Evolutionary conservation across 2,329 filamentous ascomycete genomes (phyloP), one percentile per base, ranked within the genome.

Genomic region (Balansia obtecta): DNA sequence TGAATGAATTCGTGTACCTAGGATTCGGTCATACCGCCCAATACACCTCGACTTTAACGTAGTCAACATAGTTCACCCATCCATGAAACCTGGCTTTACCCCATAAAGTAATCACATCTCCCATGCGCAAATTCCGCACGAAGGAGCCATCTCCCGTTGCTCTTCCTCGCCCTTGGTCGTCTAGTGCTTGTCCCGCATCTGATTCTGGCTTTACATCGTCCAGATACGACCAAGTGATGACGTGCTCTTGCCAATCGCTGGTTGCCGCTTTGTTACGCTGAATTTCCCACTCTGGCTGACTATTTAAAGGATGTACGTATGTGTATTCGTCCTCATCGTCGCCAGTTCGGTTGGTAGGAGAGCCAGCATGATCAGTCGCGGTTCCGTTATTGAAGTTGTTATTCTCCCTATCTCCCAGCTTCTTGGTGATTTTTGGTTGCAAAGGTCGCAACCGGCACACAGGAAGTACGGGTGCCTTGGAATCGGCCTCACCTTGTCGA

Each of bases 81-180:
- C 65, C 72, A 0, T 59, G 62, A 50, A 78, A 83, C 52, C 79
- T 71, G 2, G 77, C 71, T 62, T 76, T 80, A 1, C 67, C 79
- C 80, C 80, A 83, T 1, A 83, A 58, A 0, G 79, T 82, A 11
- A 83, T 64, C 16, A 80, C 72, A 55, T 84, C 80, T 1, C 80
- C 80, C n/a, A 79, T 55, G 55, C 71, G 73, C 55, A 84, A 58
- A 44, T 64, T 67, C 15, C 74, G 71, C 34, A 84, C 72, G 60
- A 80, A 82, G 38, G 71, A 63, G 1, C 80, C 80, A 48, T 73
- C 70, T 0, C 66, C 73, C 0, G 76, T 78, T 4, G 59, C 70
- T 18, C 58, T 60, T 1, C 80, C 80, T 0, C 79, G 69, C 0
- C 80, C 80, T 2, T 60, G 20, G 1, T 64, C 56, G 0, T 61